Evolutionary conservation across 768 basidiomycete species (phyloP), one percentile per base, ranked within the genome.

Genomic region (Stropharia rugosoannulata): DNA sequence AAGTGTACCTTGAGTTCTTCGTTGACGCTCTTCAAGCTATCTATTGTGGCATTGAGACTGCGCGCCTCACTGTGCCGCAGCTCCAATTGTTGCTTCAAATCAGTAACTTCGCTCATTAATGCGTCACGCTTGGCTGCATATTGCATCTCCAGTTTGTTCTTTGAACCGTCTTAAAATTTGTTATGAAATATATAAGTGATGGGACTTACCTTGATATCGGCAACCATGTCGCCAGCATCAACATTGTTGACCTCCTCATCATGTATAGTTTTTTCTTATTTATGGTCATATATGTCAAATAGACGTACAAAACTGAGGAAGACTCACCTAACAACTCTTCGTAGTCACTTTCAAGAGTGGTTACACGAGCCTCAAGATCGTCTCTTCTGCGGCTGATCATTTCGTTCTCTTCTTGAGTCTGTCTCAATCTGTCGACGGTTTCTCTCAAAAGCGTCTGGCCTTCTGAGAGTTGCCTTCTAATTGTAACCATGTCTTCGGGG

Each of bases 81-180:
- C 63, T 98, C 97, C 40, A 96, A 77, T 66, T 98, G 95, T 64
- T 93, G 92, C 70, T 87, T 92, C 59, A 98, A 80, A 68, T 96
- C 91, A 13, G 80, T 72, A 16, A 89, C 88, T 70, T 99, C 97
- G 60, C 84, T 84, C 49, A 86, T 72, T 60, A 95, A 89, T 22
- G 94, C 87, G 57, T 98, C 95, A 44, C 95, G 90, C 70, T 94
- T 95, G 47, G 92, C 88, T 18, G 87, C 85, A 66, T 96, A 97
- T 69, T 98, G 95, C 25, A 89, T 81, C 72, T 99, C 96, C 49
- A 97, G 84, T 74, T 98, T 97, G 68, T 81, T 86, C 96, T 98
- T 51, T 35, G 51, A 57, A 60, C 55, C 41, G 64, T 57, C 60
- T 62, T 54, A 58, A 56, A 41, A 25, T 35, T 46, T 39, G 54